phyloP scores from a whole-genome alignment of 129 eudicot species.

The Ambrosia trifida region DNA sequence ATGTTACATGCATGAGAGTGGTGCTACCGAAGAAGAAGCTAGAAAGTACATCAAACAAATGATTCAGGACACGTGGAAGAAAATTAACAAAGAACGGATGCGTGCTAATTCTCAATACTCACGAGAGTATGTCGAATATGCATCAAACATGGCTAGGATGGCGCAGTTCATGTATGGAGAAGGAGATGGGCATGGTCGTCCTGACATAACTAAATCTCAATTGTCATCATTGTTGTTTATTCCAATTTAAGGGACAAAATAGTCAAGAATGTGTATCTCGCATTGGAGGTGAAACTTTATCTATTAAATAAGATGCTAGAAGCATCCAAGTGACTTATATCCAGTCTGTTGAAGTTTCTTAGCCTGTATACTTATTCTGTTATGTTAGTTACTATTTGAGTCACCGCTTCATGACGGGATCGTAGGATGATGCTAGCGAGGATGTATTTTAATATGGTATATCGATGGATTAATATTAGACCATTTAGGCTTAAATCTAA shows the following conservation, averaged over 20 bases:
- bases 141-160: slow-evolving; percentile 29
- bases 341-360: too few relatives aligned
- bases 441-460: too few relatives aligned
- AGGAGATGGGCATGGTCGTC: slow-evolving; percentile 34
- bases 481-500: too few relatives aligned
- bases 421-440: too few relatives aligned
- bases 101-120: slow-evolving; percentile 15
- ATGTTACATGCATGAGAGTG: slow-evolving; percentile 34
- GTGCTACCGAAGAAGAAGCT: slow-evolving; percentile 32
- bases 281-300: not conserved
- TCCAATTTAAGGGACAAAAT: slow-evolving; percentile 20
- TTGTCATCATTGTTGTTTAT: slow-evolving; percentile 14
- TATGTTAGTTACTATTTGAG: too few relatives aligned
- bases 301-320: not conserved
- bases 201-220: slow-evolving; percentile 6
- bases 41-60: slow-evolving; percentile 20
- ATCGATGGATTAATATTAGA: too few relatives aligned
- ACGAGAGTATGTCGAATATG: slow-evolving; percentile 18
- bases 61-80: slow-evolving; percentile 32
- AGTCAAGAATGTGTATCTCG: not conserved
- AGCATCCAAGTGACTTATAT: not conserved
- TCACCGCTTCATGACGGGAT: too few relatives aligned
- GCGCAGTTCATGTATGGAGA: slow-evolving; percentile 28
- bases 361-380: too few relatives aligned
- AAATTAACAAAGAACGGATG: slow-evolving; percentile 27